These are phyloP conservation scores for Triticum urartu DNA, from an alignment of 176 grass and related monocot genomes.

Conservation along the genomic window DNA sequence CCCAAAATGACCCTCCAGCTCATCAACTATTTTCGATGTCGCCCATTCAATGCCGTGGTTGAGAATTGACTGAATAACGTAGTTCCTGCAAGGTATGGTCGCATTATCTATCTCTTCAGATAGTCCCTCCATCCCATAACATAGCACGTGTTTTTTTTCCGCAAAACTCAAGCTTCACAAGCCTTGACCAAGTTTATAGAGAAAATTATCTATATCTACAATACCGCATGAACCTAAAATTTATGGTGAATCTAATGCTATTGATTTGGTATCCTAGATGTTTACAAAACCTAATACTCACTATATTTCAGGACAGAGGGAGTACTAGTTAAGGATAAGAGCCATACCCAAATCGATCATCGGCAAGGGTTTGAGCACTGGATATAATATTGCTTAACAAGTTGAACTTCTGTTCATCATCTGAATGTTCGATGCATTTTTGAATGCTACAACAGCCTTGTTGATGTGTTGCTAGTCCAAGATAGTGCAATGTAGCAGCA, in stretches of 20 bases:
- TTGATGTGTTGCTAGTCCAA: slow-evolving; percentile 76
- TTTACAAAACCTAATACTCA: not conserved
- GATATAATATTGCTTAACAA: slow-evolving; percentile 57
- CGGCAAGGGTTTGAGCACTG: slow-evolving; percentile 50
- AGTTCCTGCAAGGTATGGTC: slow-evolving; percentile 55
- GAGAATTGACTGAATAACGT: slow-evolving; percentile 87
- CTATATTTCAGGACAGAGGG: not conserved
- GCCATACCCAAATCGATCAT: slow-evolving; percentile 82
- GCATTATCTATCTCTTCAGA: not conserved
- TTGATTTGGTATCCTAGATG: not conserved
- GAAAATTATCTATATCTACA: not conserved
- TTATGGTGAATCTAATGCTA: not conserved
- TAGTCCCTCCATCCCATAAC: not conserved
- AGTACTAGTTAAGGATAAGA: slow-evolving; percentile 2
- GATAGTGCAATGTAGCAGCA: slow-evolving; percentile 47
- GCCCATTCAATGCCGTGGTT: slow-evolving; percentile 48
- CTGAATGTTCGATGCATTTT: slow-evolving; percentile 67
- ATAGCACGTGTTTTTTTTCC: too few relatives aligned
- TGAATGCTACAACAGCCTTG: slow-evolving; percentile 91
- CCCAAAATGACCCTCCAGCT: slow-evolving; percentile 44
- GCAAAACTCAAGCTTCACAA: not conserved
- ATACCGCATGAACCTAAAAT: not conserved
- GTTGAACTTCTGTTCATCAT: slow-evolving; percentile 51
- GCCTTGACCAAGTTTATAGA: not conserved
- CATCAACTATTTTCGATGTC: slow-evolving; percentile 52